Percentiles rank a stretch among this genome's conserved stretches.
These are phyloP conservation scores for Colletotrichum godetiae DNA, from an alignment of 2,329 filamentous ascomycete genomes.

Conservation along the genomic window DNA sequence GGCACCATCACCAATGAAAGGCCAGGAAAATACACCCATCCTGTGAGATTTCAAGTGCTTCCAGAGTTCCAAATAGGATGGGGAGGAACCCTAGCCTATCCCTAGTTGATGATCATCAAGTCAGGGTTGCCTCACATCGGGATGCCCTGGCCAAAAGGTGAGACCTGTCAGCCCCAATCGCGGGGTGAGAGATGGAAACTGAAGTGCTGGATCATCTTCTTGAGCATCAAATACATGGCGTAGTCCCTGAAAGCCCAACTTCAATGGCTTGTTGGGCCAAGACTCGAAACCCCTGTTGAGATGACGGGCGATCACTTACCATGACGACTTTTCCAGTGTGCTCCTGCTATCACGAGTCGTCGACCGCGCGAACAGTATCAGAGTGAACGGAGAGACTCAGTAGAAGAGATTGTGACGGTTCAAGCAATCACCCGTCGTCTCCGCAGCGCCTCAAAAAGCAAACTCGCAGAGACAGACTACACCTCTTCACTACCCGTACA, in stretches of 20 bases:
- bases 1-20: conserved; percentile 8
- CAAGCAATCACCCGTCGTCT: neutral
- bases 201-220: neutral
- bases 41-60: neutral
- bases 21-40: neutral
- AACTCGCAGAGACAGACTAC: neutral
- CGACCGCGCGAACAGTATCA: neutral
- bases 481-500: neutral
- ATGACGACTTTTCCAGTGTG: neutral
- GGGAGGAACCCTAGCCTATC: conserved; percentile 20
- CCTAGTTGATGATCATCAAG: conserved; percentile 17
- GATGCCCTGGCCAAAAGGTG: conserved; percentile 13
- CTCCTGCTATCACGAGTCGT: neutral
- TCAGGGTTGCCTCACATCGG: conserved; percentile 1
- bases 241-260: neutral
- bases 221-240: neutral
- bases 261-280: neutral
- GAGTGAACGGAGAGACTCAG: neutral
- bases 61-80: neutral
- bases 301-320: neutral
- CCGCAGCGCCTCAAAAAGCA: neutral
- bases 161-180: conserved; percentile 20
- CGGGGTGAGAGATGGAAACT: neutral
- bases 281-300: neutral
- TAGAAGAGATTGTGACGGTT: neutral